Evolutionary conservation across 1,139 yeast species (phyloP).

Genomic region (Saccharomyces pastorianus): DNA sequence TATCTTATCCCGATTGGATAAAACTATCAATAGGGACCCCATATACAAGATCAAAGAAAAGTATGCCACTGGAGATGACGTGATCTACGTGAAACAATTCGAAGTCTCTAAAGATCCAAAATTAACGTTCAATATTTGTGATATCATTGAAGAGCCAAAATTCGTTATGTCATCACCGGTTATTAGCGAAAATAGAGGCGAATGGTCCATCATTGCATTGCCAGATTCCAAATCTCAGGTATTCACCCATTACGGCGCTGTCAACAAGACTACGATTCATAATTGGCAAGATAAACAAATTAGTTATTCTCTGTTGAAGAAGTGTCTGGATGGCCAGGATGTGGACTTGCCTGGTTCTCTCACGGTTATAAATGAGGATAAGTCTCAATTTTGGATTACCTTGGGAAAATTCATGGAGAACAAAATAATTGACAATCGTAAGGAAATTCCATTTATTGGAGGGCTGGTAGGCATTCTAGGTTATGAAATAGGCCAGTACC

Average conservation of each 20-base stretch:
- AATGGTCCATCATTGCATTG: conserved; percentile 79
- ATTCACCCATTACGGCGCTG: conserved; percentile 46
- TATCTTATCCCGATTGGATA: conserved; percentile 3
- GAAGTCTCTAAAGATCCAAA: conserved; percentile 13
- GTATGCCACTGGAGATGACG: background rate
- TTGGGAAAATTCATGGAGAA: conserved; percentile 45
- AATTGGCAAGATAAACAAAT: conserved; percentile 19
- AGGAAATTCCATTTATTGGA: conserved; percentile 67
- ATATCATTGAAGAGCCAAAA: conserved; percentile 16
- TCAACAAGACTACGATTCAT: conserved; percentile 31
- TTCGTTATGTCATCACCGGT: conserved; percentile 28
- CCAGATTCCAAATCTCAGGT: conserved; percentile 51
- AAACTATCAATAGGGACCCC: conserved; percentile 20
- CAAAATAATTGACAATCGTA: conserved; percentile 15
- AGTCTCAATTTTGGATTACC: conserved; percentile 29
- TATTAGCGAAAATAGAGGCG: conserved; percentile 39
- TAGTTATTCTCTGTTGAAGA: conserved; percentile 4
- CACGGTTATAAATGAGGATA: conserved; percentile 16
- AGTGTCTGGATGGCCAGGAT: conserved; percentile 1
- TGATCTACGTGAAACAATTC: background rate
- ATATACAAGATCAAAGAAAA: conserved; percentile 7
- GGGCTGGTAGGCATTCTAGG: conserved; percentile 81
- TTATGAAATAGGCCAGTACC: conserved; percentile 67
- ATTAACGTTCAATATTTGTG: conserved; percentile 20
- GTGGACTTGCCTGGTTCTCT: conserved; percentile 4